Conservation (phyloP, 345 rosid species). For the Angophora floribunda region DNA sequence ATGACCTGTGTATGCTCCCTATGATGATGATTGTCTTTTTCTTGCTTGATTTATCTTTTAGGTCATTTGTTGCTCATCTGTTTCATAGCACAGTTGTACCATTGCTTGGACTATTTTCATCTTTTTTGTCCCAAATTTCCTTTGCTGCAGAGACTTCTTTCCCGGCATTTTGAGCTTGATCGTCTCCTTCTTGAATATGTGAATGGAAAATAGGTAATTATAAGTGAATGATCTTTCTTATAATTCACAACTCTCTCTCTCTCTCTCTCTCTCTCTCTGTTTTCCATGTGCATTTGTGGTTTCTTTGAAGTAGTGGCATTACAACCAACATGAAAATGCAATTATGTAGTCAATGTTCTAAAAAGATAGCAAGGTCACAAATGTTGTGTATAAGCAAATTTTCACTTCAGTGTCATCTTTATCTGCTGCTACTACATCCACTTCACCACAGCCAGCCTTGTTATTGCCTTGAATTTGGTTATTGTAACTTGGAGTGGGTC, state of each 20-base stretch:
- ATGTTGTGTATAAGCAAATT: neutral
- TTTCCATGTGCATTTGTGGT: neutral
- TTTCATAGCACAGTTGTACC: neutral
- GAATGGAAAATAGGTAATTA: constrained; percentile 35
- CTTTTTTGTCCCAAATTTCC: neutral
- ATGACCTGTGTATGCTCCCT: neutral
- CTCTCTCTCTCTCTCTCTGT: neutral
- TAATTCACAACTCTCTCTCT: neutral
- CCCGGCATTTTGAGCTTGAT: constrained; percentile 74
- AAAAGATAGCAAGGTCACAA: neutral
- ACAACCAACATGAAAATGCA: neutral
- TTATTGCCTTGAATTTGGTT: neutral
- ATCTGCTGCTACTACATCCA: neutral
- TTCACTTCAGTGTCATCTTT: neutral
- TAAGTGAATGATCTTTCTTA: neutral
- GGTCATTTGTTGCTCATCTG: neutral
- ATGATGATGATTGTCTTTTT: neutral
- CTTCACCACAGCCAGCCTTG: neutral
- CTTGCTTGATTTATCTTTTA: neutral
- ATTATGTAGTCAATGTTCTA: neutral
- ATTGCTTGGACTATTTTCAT: neutral
- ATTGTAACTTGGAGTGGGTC: neutral
- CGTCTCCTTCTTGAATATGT: constrained; percentile 64
- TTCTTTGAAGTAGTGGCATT: neutral
- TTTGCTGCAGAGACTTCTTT: constrained; percentile 59